Evolutionary conservation across 2,329 filamentous ascomycete genomes (phyloP).

Genomic region (Boeremia exigua): DNA sequence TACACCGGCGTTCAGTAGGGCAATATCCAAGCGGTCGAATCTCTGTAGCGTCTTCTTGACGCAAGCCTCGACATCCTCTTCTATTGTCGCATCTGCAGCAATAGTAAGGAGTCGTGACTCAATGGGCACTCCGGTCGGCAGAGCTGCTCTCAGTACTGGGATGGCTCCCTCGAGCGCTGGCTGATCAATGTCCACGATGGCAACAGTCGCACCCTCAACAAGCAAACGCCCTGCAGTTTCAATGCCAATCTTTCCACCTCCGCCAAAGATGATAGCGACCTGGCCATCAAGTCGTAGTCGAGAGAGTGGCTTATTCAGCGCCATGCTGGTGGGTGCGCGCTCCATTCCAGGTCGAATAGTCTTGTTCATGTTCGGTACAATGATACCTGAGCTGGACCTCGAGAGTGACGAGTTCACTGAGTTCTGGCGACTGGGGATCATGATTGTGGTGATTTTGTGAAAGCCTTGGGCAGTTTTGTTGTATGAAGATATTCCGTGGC

Average conservation of each 20-base stretch:
- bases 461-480: background rate
- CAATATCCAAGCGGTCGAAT: conserved; percentile 38
- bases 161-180: conserved; percentile 35
- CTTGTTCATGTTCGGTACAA: conserved; percentile 35
- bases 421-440: conserved; percentile 17
- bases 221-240: conserved; percentile 46
- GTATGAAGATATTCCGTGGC: conserved; percentile 18
- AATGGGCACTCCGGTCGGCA: conserved; percentile 34
- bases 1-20: conserved; percentile 38
- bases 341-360: conserved; percentile 31
- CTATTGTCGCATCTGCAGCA: conserved; percentile 43
- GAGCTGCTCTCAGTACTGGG: conserved; percentile 31
- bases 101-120: conserved; percentile 39
- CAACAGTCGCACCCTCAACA: conserved; percentile 47
- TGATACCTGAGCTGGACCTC: conserved; percentile 23
- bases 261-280: conserved; percentile 44
- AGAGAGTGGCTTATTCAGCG: conserved; percentile 35
- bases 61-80: conserved; percentile 84
- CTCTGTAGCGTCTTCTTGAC: conserved; percentile 57
- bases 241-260: conserved; percentile 42
- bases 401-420: conserved; percentile 16
- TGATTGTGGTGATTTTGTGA: conserved; percentile 15
- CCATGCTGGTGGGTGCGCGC: conserved; percentile 35
- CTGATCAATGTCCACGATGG: conserved; percentile 44
- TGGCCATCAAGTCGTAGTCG: conserved; percentile 40